These are phyloP conservation scores for Talaromyces atroroseus DNA, from an alignment of 2,329 filamentous ascomycete species.

Conservation along the genomic window DNA sequence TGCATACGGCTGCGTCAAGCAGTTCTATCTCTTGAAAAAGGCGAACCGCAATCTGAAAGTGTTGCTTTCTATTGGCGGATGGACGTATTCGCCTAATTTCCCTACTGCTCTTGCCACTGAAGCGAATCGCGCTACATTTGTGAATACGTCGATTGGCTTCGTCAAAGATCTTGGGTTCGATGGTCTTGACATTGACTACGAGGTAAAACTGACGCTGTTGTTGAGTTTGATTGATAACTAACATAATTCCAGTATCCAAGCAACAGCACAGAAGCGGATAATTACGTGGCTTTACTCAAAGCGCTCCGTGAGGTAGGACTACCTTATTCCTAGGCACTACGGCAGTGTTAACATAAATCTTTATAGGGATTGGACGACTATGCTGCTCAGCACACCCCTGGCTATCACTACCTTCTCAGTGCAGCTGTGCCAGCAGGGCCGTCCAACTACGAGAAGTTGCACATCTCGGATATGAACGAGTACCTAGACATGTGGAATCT, in stretches of 20 bases:
- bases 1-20: constrained; percentile 59
- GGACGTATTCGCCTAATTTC: constrained; percentile 73
- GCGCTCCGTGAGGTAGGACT: constrained; percentile 22
- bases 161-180: constrained; percentile 71
- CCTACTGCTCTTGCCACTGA: constrained; percentile 57
- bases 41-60: constrained; percentile 70
- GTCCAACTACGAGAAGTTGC: constrained; percentile 39
- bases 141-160: constrained; percentile 62
- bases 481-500: constrained; percentile 50
- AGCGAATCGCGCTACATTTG: constrained; percentile 58
- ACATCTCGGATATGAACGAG: constrained; percentile 41
- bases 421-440: constrained; percentile 41
- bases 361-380: constrained; percentile 47
- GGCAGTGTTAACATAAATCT: background rate
- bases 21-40: constrained; percentile 58
- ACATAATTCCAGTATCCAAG: constrained; percentile 22
- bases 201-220: constrained; percentile 22
- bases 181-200: constrained; percentile 41
- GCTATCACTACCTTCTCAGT: constrained; percentile 42
- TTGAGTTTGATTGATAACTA: constrained; percentile 26
- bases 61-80: constrained; percentile 78
- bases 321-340: background rate
- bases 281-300: constrained; percentile 32
- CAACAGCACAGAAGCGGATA: constrained; percentile 27
- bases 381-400: constrained; percentile 32